Percentiles rank a stretch among this genome's conserved stretches.
phyloP scores from a whole-genome alignment of 169 alveolate genomes.

The Plasmodium falciparum region DNA sequence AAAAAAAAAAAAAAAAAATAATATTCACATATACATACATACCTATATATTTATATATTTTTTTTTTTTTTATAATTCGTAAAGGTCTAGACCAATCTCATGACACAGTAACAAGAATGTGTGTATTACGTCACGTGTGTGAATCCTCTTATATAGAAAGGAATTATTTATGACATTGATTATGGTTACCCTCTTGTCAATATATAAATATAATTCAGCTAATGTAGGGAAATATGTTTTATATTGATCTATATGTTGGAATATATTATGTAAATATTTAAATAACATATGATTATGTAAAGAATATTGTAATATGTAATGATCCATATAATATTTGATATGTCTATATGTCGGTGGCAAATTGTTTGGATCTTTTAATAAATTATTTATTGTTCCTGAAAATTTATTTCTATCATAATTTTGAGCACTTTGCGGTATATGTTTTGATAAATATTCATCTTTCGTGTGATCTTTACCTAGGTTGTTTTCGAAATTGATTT shows the following conservation, averaged over 20 bases:
- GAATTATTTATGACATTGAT: conserved; percentile 21
- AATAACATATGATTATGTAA: conserved; percentile 36
- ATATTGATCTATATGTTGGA: conserved; percentile 27
- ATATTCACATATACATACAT: too few relatives aligned
- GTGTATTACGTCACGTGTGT: conserved; percentile 21
- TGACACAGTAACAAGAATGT: conserved; percentile 10
- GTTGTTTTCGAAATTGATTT: not conserved
- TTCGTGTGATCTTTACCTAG: not conserved
- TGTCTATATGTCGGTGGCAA: not conserved
- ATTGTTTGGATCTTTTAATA: not conserved
- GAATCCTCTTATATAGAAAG: not conserved
- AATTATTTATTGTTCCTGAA: conserved; percentile 1
- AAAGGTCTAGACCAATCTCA: conserved; percentile 19
- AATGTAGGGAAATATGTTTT: conserved; percentile 54
- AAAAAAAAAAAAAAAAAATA: too few relatives aligned
- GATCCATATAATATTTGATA: conserved; percentile 26
- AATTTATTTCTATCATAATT: not conserved
- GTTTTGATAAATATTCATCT: not conserved
- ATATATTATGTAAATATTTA: conserved; percentile 16
- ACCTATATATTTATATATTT: not conserved
- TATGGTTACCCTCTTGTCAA: conserved; percentile 44
- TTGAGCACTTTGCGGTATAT: not conserved
- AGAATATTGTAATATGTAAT: conserved; percentile 19
- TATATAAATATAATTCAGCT: conserved; percentile 34
- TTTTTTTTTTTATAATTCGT: not conserved